Evolutionary conservation across 2,329 filamentous ascomycete genomes (phyloP), one percentile per base, ranked within the genome.

Genomic region (Phaeosphaeria sp.): DNA sequence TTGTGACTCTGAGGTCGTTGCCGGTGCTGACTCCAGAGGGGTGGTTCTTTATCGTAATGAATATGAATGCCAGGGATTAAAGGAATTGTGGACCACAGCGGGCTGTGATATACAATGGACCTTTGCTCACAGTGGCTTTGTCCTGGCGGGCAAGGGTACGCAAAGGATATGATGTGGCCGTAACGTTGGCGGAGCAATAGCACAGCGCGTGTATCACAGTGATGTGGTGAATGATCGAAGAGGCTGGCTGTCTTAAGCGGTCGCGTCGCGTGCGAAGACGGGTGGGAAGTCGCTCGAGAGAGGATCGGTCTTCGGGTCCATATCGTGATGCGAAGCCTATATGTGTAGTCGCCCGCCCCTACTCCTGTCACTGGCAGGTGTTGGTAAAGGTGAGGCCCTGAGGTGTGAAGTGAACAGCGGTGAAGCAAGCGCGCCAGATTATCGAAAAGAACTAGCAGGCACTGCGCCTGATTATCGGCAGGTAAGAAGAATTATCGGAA

Each of bases 211-310:
- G 15, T 39, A 15, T 6, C 7, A 17, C 15, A 17, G 30, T 36
- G 30, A 17, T 3, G 9, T 3, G 6, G 41, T 21, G 41, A 20
- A 39, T n/a, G 36, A 21, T 25, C 43, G 43, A 21, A 27, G 47
- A 21, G 47, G 30, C 30, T 51, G 27, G 63, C 48, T 39, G 21
- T 46, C 20, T 49, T 33, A 53, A 41, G 49, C 41, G 43, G 52
- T 50, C 25, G 59, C 46, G 63, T 62, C 62, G 65, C 66, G 66
- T 56, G 65, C 58, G 59, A 71, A 74, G 17, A 69, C 50, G 9
- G 72, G 72, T 46, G 73, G 70, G 47, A 70, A 75, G 61, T 75
- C 73, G 67, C 71, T 75, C 63, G 72, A 66, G 50, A 75, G 71
- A 67, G 73, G 71, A 48, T 75, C 72, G 55, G 51, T 50, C 57